Base-by-base conservation (phyloP, 306 rosid genomes). In the Glycyrrhiza uralensis region DNA sequence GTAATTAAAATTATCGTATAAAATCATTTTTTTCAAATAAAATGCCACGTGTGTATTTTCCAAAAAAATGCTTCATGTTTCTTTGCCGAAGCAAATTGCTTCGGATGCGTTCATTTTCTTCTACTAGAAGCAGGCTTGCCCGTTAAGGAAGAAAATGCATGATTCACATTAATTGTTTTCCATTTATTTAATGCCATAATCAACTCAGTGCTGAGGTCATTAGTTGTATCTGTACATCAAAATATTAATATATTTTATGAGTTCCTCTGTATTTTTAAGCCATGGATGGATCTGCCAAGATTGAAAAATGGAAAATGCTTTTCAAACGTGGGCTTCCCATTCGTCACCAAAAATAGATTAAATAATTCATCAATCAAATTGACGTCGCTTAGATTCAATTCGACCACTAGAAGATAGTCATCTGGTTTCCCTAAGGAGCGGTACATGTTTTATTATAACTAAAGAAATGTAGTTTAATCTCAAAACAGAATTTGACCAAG, bases 61-160 rank as follows among this genome's bases (percentile, higher is more conserved):
- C n/a, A n/a, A n/a, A n/a, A n/a, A n/a, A n/a, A n/a, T n/a, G n/a
- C n/a, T n/a, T n/a, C n/a, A n/a, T n/a, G n/a, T n/a, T n/a, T n/a
- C n/a, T n/a, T n/a, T n/a, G n/a, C n/a, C n/a, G n/a, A n/a, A n/a
- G n/a, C n/a, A n/a, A n/a, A n/a, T n/a, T n/a, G n/a, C n/a, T n/a
- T n/a, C 20, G 9, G 24, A 6, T n/a, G 64, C 54, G 11, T 7
- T 26, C 4, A 26, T 8, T 68, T 68, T 28, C 42, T 67, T 73
- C 44, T 11, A 14, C 33, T 10, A 39, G 57, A 73, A 47, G 33
- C 39, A 29, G 17, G 32, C 35, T 38, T 76, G 44, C 22, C 28
- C 66, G 51, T 33, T 39, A 54, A 38, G 35, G 32, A 65, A 65
- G 69, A 66, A 76, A 66, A 50, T 28, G 76, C 67, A 55, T 26